Evolutionary conservation across 2,329 filamentous ascomycete genomes (phyloP).

Genomic region (Furcasterigmium furcatum): DNA sequence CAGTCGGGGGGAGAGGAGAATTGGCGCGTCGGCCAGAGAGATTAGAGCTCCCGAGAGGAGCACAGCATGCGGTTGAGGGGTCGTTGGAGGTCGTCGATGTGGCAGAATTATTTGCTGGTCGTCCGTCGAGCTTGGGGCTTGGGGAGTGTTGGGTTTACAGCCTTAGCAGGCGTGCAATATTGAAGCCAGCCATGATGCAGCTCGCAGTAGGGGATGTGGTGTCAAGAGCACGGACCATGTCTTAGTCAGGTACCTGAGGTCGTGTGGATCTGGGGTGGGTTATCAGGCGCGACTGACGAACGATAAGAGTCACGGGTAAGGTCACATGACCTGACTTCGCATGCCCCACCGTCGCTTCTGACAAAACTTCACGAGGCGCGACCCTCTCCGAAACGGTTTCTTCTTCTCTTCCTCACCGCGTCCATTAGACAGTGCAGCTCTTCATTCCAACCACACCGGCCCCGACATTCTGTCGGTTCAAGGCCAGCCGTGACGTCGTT

Average conservation of each 20-base stretch:
- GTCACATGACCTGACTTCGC: conserved; percentile 8
- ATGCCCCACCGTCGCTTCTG: conserved; percentile 11
- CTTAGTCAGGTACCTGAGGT: background rate
- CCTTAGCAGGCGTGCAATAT: conserved; percentile 4
- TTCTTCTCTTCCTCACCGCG: conserved; percentile 58
- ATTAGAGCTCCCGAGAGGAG: conserved; percentile 5
- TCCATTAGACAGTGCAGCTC: conserved; percentile 85
- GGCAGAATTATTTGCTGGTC: conserved; percentile 4
- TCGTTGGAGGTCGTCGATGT: conserved; percentile 1
- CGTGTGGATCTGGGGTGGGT: too few species aligned
- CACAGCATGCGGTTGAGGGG: conserved; percentile 6
- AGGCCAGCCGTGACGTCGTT: conserved; percentile 48
- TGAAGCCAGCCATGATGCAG: conserved; percentile 15
- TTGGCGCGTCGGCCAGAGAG: conserved; percentile 20
- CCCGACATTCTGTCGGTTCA: conserved; percentile 66
- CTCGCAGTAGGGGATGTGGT: conserved; percentile 5
- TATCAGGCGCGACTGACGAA: background rate
- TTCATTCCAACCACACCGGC: conserved; percentile 55
- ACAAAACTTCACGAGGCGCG: conserved; percentile 7
- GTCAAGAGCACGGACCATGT: conserved; percentile 3
- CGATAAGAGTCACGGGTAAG: background rate
- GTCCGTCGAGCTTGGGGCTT: conserved; percentile 4
- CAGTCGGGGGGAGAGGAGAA: conserved; percentile 18
- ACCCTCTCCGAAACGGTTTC: conserved; percentile 3
- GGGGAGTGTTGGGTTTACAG: conserved; percentile 3